Evolutionary conservation across 495 filamentous ascomycete species (phyloP), one percentile per base, ranked within the genome.

Genomic region (Trichoderma gamsii): DNA sequence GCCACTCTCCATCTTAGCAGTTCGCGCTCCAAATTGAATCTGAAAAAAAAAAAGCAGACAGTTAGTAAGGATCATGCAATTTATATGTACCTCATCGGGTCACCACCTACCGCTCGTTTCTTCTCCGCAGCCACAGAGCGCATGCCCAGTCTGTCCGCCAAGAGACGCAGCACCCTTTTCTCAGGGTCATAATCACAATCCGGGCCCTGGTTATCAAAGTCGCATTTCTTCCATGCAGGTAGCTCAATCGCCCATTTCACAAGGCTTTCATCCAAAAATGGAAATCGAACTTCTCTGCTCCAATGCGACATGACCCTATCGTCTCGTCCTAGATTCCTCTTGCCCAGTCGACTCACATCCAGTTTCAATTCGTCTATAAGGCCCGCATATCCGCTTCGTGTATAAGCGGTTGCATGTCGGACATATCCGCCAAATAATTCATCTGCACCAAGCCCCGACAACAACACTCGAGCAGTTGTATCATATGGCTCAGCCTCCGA

Each of bases 371-470:
- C 94, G 1, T 90, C 85, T 12, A 95, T 78, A 0, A 99, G 85
- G 2, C 88, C 91, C 4, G 76, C 65, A 72, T 89, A 92, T 0
- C 91, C 88, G 32, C 77, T 73, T 0, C 87, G 84, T 16, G 82
- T 78, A 72, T 90, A 97, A 1, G 93, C 91, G 6, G 87, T 85
- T 1, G 87, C 85, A 70, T 99, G 95, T 3, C 95, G 88, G 13
- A 87, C 87, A 73, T 99, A 99, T 6, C 95, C 95, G 23, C 89
- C 95, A 70, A 99, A 96, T 3, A 99, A 87, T 77, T 99, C 95
- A 74, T 99, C 95, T 4, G 95, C 95, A 2, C 95, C 95, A 9
- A 99, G 87, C 11, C 95, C 95, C 12, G 94, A 97, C 5, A 99
- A 82, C 0, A 98, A 84, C 2, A 97, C 90, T 16, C 93, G 87